Percentiles rank a stretch among this genome's conserved stretches.
These are phyloP conservation scores for Fusarium brevicatenulatum DNA, from an alignment of 2,329 filamentous ascomycete species.

Conservation along the genomic window DNA sequence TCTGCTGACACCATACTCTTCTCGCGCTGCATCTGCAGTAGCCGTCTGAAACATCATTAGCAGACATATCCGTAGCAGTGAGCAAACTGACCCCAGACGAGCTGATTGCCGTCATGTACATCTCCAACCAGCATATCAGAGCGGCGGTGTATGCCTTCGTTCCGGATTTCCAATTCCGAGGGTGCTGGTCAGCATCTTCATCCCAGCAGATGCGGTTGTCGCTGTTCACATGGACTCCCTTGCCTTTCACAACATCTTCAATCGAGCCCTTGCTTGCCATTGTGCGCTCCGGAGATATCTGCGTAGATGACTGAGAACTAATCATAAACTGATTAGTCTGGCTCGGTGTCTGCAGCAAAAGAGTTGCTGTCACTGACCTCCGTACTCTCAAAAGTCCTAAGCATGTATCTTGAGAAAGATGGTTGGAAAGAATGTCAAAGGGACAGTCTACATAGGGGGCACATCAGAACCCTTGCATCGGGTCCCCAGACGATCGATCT, in stretches of 20 bases:
- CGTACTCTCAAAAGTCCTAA: rapidly evolving
- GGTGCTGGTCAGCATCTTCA: background rate
- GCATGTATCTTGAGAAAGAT: background rate
- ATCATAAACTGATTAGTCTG: background rate
- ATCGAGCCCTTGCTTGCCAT: background rate
- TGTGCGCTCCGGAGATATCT: rapidly evolving
- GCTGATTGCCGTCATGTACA: background rate
- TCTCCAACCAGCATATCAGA: background rate
- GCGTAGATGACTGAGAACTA: too few relatives aligned
- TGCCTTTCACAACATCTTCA: background rate
- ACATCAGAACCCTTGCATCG: background rate
- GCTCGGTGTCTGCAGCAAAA: background rate
- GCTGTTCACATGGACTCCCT: background rate
- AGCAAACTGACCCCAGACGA: background rate
- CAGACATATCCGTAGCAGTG: too few relatives aligned
- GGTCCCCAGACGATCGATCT: background rate
- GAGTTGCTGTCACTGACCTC: too few relatives aligned
- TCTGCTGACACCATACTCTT: background rate
- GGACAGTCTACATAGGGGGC: background rate
- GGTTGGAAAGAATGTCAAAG: rapidly evolving
- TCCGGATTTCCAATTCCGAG: background rate
- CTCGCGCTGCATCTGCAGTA: background rate
- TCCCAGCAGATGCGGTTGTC: background rate
- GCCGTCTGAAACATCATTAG: background rate
- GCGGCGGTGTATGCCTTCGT: background rate